A percentile compares a stretch with the other conserved stretches of the same genome.
Evolutionary conservation across 2,329 filamentous ascomycete genomes (phyloP).

Genomic region (Uncinocarpus reesii): DNA sequence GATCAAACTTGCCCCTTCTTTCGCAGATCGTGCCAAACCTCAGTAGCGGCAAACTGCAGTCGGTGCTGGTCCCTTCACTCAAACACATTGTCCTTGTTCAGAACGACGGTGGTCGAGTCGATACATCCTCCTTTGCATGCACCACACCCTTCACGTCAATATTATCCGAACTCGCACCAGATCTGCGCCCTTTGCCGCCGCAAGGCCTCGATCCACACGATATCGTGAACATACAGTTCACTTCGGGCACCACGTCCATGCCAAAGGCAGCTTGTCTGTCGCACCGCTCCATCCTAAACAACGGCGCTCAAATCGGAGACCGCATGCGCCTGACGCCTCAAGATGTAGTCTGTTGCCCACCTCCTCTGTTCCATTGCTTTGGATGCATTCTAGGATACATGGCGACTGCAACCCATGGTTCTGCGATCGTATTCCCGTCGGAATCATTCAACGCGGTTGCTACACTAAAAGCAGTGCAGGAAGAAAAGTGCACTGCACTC

Average conservation of each 20-base stretch:
- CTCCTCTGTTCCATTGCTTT: constrained; percentile 61
- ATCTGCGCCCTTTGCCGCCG: constrained; percentile 36
- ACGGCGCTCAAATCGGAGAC: constrained; percentile 71
- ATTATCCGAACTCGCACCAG: constrained; percentile 34
- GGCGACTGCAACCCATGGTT: constrained; percentile 76
- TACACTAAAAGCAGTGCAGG: constrained; percentile 54
- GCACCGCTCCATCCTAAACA: constrained; percentile 83
- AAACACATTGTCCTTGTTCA: constrained; percentile 64
- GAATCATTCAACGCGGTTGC: constrained; percentile 77
- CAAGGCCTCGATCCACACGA: constrained; percentile 51
- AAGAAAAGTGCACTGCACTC: constrained; percentile 56
- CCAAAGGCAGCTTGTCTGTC: constrained; percentile 87
- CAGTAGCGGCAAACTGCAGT: constrained; percentile 37
- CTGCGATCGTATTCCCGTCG: constrained; percentile 71
- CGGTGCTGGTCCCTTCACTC: constrained; percentile 56
- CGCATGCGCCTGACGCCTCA: constrained; percentile 67
- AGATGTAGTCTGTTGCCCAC: constrained; percentile 60
- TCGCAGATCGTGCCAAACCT: constrained; percentile 45
- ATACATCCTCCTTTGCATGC: constrained; percentile 34
- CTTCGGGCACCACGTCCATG: constrained; percentile 80
- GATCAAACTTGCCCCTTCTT: constrained; percentile 50
- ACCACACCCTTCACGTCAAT: constrained; percentile 42
- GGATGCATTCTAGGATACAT: constrained; percentile 89
- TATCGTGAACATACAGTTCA: constrained; percentile 92
- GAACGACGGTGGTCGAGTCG: constrained; percentile 54